Base-by-base conservation (phyloP, 2,329 filamentous ascomycete genomes). In the Aspergillus niger region DNA sequence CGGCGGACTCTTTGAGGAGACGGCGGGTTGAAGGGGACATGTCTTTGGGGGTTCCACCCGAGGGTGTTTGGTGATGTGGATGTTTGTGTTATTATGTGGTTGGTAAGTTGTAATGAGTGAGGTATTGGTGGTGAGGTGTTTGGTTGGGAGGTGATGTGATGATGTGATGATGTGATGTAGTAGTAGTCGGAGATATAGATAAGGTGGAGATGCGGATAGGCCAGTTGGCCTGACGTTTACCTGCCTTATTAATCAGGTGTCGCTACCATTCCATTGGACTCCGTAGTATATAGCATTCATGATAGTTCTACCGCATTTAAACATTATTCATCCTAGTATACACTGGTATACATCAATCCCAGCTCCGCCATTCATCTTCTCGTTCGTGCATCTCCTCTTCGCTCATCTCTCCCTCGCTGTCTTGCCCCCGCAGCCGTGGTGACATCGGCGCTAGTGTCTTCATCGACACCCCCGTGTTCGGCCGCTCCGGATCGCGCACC, bases 1-100 rank as follows among this genome's bases (percentile, higher is more conserved):
- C 95, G 61, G 90, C 85, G 60, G 94, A 93, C 86, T 98, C 95
- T 78, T 91, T 92, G 72, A 97, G 70, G 24, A 74, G 71, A 53
- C 72, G 73, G 47, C 70, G 70, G 47, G 74, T 71, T 39, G 75
- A 77, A 60, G 78, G 73, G 55, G 72, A 73, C 55, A 72, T 69
- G 67, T 60, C 20, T 20, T 20, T 20, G 20, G 2, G 20, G 20
- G 20, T 20, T 20, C 2, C 26, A 26, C 26, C 26, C 26, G 26
- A 26, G 26, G 26, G 26, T 26, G 26, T 26, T 5, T 5, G 26
- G 26, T 26, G 26, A 26, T 26, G 26, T 26, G 6, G 6, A 1
- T 26, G 26, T 26, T 11, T 43, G 54, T 11, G 38, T 43, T 54
- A 28, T 5, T 13, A 30, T 17, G 56, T 20, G 0, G 22, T 17